Evolutionary conservation across 192 early-diverging fungal genomes (phyloP).

Genomic region (Entomortierella lignicola): DNA sequence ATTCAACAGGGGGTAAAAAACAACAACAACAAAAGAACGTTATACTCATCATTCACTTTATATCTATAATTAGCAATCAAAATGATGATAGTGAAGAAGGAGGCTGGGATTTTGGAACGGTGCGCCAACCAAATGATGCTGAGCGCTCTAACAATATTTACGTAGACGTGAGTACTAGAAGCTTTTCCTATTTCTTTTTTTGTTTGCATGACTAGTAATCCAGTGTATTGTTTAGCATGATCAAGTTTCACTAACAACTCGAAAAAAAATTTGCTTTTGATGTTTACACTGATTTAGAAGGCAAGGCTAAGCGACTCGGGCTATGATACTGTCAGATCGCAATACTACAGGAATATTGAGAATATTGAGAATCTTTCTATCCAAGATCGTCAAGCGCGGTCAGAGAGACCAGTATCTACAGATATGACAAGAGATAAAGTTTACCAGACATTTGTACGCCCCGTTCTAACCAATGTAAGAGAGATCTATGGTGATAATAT

Average conservation of each 20-base stretch:
- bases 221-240: neutral
- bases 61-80: neutral
- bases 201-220: neutral
- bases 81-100: conserved; percentile 54
- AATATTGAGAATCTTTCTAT: conserved; percentile 35
- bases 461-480: conserved; percentile 40
- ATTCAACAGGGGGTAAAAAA: too few relatives aligned
- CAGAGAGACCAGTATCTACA: conserved; percentile 19
- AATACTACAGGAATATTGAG: conserved; percentile 11
- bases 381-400: conserved; percentile 16
- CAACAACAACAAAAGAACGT: too few relatives aligned
- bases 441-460: conserved; percentile 46
- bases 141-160: conserved; percentile 3
- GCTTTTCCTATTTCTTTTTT: conserved; percentile 1
- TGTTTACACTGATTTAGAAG: neutral
- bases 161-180: conserved; percentile 26
- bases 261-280: neutral
- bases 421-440: conserved; percentile 55
- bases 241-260: neutral
- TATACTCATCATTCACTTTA: too few relatives aligned
- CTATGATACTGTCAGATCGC: conserved; percentile 53
- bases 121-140: conserved; percentile 49
- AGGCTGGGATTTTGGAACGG: conserved; percentile 69
- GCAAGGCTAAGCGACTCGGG: conserved; percentile 43
- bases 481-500: neutral